These are phyloP conservation scores for Glarea lozoyensis DNA, from an alignment of 495 filamentous ascomycete genomes.

Conservation along the genomic window DNA sequence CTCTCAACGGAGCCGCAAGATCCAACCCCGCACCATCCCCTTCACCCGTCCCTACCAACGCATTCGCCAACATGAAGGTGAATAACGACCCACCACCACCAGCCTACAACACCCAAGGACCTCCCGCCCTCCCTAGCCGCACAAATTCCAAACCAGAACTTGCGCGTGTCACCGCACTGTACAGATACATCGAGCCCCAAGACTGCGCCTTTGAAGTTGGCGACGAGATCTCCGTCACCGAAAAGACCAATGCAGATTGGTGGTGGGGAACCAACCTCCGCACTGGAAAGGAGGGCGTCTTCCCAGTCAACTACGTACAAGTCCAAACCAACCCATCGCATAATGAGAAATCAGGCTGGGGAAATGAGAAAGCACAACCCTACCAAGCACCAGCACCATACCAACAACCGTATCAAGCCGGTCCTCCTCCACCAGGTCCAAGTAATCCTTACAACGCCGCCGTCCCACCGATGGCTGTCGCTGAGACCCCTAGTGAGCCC, in stretches of 20 bases:
- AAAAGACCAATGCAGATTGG: conserved; percentile 96
- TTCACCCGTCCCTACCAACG: conserved; percentile 27
- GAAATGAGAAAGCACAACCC: conserved; percentile 14
- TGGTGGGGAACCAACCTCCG: conserved; percentile 81
- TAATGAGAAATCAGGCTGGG: no score
- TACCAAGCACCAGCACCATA: conserved; percentile 1
- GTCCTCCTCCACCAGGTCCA: conserved; percentile 20
- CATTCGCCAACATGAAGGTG: conserved; percentile 25
- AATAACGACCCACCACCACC: conserved; percentile 38
- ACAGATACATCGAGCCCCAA: conserved; percentile 73
- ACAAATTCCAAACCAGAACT: conserved; percentile 50
- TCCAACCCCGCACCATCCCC: conserved; percentile 29
- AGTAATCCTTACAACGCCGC: conserved; percentile 38
- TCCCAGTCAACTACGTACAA: conserved; percentile 82
- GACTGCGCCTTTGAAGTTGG: conserved; percentile 69
- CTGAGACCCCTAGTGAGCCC: conserved; percentile 24
- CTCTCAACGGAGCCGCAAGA: conserved; percentile 30
- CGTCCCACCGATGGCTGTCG: conserved; percentile 42
- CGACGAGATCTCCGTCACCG: conserved; percentile 67
- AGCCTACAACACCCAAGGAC: conserved; percentile 40
- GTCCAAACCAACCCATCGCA: no score
- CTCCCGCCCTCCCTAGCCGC: conserved; percentile 37
- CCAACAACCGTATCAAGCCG: conserved; percentile 15
- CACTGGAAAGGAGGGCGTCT: conserved; percentile 78
- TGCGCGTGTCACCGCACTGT: conserved; percentile 69